phyloP scores from a whole-genome alignment of 2,329 filamentous ascomycete species.

The Ophiostoma australiae region DNA sequence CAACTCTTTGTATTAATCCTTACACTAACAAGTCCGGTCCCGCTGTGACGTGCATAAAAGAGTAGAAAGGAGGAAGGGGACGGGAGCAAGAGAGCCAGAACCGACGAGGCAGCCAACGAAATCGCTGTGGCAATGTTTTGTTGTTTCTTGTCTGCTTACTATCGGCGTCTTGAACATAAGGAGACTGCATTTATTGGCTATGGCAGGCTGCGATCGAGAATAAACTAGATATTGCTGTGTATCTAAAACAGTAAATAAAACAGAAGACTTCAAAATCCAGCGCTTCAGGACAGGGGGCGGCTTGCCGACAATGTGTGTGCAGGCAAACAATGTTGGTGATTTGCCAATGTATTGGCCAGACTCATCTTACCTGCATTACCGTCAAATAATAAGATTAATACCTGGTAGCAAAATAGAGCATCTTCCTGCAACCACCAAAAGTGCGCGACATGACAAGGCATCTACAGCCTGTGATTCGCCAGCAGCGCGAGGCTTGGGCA shows the following conservation, averaged over 20 bases:
- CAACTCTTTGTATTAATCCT: no score
- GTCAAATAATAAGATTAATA: background rate
- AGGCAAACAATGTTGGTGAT: background rate
- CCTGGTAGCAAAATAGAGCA: background rate
- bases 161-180: background rate
- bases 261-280: background rate
- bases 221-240: no score
- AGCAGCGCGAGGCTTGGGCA: conserved; percentile 19
- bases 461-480: conserved; percentile 20
- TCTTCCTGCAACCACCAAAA: background rate
- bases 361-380: background rate
- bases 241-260: background rate
- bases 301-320: background rate
- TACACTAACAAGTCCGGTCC: background rate
- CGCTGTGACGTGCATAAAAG: conserved; percentile 2
- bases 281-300: conserved; percentile 7
- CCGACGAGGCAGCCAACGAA: background rate
- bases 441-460: background rate
- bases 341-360: background rate
- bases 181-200: background rate
- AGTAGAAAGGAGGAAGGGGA: background rate
- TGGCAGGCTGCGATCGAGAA: background rate
- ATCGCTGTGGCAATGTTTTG: background rate
- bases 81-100: background rate
- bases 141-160: background rate